Evolutionary conservation across 2,329 filamentous ascomycete species (phyloP), one percentile per base, ranked within the genome.

Genomic region (Fusarium subtropicale): DNA sequence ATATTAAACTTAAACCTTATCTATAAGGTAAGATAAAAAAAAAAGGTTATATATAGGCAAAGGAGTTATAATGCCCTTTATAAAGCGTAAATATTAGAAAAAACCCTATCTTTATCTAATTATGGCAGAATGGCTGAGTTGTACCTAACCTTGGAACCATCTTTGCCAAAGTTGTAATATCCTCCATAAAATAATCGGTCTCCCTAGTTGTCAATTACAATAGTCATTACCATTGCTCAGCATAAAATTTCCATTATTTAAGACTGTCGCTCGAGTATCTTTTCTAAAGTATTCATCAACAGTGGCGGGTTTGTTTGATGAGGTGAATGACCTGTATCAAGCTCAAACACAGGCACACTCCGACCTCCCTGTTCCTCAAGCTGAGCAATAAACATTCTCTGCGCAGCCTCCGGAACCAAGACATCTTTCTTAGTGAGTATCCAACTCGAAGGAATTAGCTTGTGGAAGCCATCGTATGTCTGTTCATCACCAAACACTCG

Each of bases 241-340:
- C 36, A 22, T 11, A 39, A 0, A 3, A n/a, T 20, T 3, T 15
- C n/a, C 7, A 7, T 4, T 13, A 5, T 20, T 22, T 16, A 28
- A 24, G 9, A 2, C 0, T 7, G 4, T 7, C 11, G 3, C 20
- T 64, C 33, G 1, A 64, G 5, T 8, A 64, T 47, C 15, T 36
- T 26, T 0, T 22, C 24, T 12, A 64, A n/a, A 9, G 24, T 18
- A 3, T 22, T 9, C 30, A 64, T 33, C 1, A 64, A 26, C 0
- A 59, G 7, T 1, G 47, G 6, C 0, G 52, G 45, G 3, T 42
- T 13, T 0, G 60, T 64, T 15, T 64, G 60, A 7, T 64, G 61
- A 16, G 61, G 61, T 2, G 52, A 64, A 3, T 64, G 61, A 2
- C 18, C 52, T 30, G 45, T 64, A 33, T 64, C 52, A 36, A 64